Evolutionary conservation across 2,329 filamentous ascomycete genomes (phyloP).

Genomic region (Arachnomyces sp.): DNA sequence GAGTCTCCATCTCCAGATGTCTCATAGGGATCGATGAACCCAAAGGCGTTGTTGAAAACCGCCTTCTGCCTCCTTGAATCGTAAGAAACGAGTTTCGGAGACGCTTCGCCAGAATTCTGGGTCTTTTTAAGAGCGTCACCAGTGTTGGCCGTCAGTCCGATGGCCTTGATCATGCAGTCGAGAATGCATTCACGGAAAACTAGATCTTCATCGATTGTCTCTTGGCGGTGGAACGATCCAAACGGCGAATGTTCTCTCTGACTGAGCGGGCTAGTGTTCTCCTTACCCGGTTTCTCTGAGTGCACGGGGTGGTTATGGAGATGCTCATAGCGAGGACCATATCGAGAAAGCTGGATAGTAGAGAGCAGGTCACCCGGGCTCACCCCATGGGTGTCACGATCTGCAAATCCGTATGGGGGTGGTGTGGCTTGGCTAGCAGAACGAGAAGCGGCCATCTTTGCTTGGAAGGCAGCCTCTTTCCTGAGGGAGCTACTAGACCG

Average conservation of each 20-base stretch:
- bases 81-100: constrained; percentile 74
- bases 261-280: constrained; percentile 35
- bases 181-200: constrained; percentile 84
- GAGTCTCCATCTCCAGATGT: constrained; percentile 71
- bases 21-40: constrained; percentile 80
- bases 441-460: constrained; percentile 45
- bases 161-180: constrained; percentile 91
- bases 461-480: constrained; percentile 71
- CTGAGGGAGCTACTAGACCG: constrained; percentile 67
- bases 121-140: constrained; percentile 59
- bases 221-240: constrained; percentile 57
- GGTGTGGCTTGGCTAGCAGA: constrained; percentile 25
- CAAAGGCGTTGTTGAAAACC: constrained; percentile 79
- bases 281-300: no score
- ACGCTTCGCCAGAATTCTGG: constrained; percentile 69
- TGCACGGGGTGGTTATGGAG: constrained; percentile 2
- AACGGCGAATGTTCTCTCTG: constrained; percentile 34
- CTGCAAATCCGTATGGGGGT: constrained; percentile 17
- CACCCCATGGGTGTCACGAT: constrained; percentile 38
- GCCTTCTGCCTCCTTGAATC: constrained; percentile 75
- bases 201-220: constrained; percentile 79
- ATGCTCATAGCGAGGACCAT: constrained; percentile 43
- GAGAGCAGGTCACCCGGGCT: constrained; percentile 73
- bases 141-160: constrained; percentile 65
- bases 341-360: constrained; percentile 64